Base-by-base conservation (phyloP, 768 basidiomycete species). In the Mycena polygramma region DNA sequence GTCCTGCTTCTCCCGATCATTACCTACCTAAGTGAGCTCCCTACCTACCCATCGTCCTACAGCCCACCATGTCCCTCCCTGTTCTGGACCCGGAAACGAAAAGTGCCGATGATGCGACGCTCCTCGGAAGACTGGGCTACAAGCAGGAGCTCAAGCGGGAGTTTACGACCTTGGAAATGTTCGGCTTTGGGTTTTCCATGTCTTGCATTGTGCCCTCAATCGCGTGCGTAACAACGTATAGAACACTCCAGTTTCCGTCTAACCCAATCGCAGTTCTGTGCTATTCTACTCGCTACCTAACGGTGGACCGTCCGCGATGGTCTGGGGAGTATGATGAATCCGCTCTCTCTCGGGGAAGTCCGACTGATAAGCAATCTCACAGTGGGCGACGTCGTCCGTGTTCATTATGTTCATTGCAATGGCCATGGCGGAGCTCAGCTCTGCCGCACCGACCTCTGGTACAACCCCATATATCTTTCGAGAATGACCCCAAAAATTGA, bases 401-500 rank as follows among this genome's bases (percentile, higher is more conserved):
- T 57, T 57, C 48, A 37, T 57, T 20, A 57, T 57, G 37, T 41
- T 57, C 6, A 41, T 57, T 11, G 55, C 55, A 7, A 22, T 57
- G 55, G 55, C 55, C 4, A 57, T 57, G 55, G 55, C 55, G 2
- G 55, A 57, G 30, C 30, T 30, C 30, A 30, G 30, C 30, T 30
- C 30, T 30, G 30, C 30, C 30, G 30, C 30, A 30, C 30, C 30
- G 30, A 30, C 30, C 30, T 30, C 30, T 30, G 30, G 30, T 30
- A 30, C 30, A n/a, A n/a, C n/a, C n/a, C n/a, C n/a, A n/a, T n/a
- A n/a, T n/a, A n/a, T n/a, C n/a, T n/a, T n/a, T n/a, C n/a, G n/a
- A n/a, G n/a, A n/a, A n/a, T n/a, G n/a, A n/a, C n/a, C n/a, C n/a
- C n/a, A n/a, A n/a, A n/a, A n/a, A n/a, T n/a, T 68, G 2, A 2